These are phyloP conservation scores for Neurospora tetrasperma DNA, from an alignment of 495 filamentous ascomycete species.

Conservation along the genomic window DNA sequence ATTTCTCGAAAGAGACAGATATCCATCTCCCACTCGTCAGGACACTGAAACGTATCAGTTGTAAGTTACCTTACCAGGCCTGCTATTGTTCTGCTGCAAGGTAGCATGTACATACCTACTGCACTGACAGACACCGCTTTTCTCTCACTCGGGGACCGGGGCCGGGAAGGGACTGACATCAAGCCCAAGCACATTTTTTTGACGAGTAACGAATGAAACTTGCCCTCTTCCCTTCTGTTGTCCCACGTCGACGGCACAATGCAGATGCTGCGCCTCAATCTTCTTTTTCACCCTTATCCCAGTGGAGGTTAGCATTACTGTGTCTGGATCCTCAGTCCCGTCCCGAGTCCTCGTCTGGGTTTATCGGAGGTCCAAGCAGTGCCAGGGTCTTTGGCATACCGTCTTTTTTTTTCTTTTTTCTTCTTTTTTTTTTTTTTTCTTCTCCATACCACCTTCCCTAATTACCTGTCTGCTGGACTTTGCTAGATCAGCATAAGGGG, in stretches of 20 bases:
- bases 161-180: not conserved
- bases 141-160: not conserved
- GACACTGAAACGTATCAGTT: not conserved
- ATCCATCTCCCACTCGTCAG: not conserved
- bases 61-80: not conserved
- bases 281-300: not conserved
- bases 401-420: too few species aligned
- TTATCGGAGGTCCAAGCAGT: not conserved
- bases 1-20: not conserved
- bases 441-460: not conserved
- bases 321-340: not conserved
- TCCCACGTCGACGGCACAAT: not conserved
- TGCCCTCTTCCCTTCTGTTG: not conserved
- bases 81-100: not conserved
- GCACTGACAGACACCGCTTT: not conserved
- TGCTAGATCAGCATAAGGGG: not conserved
- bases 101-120: not conserved
- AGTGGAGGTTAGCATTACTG: not conserved
- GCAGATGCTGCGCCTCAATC: not conserved
- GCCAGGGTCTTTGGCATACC: not conserved
- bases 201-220: not conserved
- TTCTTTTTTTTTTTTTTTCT: too few species aligned
- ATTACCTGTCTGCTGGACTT: not conserved
- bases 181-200: not conserved
- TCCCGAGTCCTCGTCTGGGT: not conserved